Percentiles rank a stretch among this genome's conserved stretches.
Conservation (phyloP, 257 asterid species). For the Cordia subcordata region DNA sequence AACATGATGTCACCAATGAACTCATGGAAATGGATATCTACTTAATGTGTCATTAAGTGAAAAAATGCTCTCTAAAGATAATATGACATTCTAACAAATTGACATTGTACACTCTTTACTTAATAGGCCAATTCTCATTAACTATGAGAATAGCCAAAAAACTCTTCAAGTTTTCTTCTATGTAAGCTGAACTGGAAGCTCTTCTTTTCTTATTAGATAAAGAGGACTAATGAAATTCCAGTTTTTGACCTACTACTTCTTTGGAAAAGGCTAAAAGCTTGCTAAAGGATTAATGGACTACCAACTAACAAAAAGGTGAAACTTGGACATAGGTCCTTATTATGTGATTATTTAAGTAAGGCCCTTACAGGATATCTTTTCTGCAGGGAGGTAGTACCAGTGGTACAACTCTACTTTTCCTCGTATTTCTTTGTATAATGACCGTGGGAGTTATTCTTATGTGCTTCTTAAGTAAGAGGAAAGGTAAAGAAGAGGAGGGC, state of each 20-base stretch:
- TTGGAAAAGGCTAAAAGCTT: too few species aligned
- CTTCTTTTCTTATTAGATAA: too few species aligned
- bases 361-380: not conserved
- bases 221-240: too few species aligned
- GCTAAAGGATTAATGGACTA: too few species aligned
- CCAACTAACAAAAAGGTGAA: too few species aligned
- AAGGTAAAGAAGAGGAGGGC: slow-evolving; percentile 50
- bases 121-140: too few species aligned
- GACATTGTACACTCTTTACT: not conserved
- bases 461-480: slow-evolving; percentile 78
- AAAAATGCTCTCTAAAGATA: too few species aligned
- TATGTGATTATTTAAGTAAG: not conserved
- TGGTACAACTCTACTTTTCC: slow-evolving; percentile 69
- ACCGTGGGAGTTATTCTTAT: slow-evolving; percentile 71
- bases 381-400: slow-evolving; percentile 81
- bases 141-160: too few species aligned
- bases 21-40: not conserved
- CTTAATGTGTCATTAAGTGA: not conserved
- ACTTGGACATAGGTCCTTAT: not conserved
- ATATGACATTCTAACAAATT: too few species aligned
- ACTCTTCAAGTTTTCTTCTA: too few species aligned
- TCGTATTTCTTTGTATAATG: slow-evolving; percentile 71
- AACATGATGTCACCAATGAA: not conserved
- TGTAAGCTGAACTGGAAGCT: too few species aligned
- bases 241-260: too few species aligned